Evolutionary conservation across 2,329 filamentous ascomycete species (phyloP).

Genomic region (Phialocephala sp.): DNA sequence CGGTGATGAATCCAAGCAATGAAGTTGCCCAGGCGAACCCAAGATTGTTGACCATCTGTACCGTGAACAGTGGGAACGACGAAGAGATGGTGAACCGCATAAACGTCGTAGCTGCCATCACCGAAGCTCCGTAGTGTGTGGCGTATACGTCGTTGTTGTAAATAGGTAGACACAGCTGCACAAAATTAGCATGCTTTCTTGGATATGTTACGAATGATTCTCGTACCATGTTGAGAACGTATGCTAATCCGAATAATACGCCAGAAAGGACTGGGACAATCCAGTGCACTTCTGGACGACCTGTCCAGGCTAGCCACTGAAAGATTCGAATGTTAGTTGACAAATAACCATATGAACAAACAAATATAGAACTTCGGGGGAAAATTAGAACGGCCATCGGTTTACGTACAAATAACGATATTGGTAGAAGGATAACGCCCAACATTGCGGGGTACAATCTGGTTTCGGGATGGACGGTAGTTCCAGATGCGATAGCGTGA

Average conservation of each 20-base stretch:
- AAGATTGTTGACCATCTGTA: conserved; percentile 9
- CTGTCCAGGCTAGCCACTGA: conserved; percentile 24
- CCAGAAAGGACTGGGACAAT: conserved; percentile 25
- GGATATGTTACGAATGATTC: background rate
- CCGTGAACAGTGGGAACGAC: conserved; percentile 17
- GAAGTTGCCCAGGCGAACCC: conserved; percentile 48
- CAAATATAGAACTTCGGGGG: background rate
- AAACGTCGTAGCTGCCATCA: conserved; percentile 21
- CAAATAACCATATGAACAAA: too few relatives aligned
- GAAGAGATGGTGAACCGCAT: conserved; percentile 24
- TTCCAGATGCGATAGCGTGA: conserved; percentile 12
- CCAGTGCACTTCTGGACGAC: conserved; percentile 19
- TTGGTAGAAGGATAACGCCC: conserved; percentile 20
- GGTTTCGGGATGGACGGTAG: conserved; percentile 19
- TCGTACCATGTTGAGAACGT: conserved; percentile 23
- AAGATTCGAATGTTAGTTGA: background rate
- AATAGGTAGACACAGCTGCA: conserved; percentile 22
- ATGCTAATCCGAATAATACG: conserved; percentile 21
- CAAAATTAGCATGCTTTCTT: background rate
- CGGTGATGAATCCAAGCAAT: conserved; percentile 48
- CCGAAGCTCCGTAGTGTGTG: conserved; percentile 18
- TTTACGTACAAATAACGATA: conserved; percentile 14
- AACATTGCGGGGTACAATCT: conserved; percentile 29
- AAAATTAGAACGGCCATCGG: conserved; percentile 2
- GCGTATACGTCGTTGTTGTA: conserved; percentile 28